Conservation (phyloP, 208 protist species). For the Perkinsela sp. region DNA sequence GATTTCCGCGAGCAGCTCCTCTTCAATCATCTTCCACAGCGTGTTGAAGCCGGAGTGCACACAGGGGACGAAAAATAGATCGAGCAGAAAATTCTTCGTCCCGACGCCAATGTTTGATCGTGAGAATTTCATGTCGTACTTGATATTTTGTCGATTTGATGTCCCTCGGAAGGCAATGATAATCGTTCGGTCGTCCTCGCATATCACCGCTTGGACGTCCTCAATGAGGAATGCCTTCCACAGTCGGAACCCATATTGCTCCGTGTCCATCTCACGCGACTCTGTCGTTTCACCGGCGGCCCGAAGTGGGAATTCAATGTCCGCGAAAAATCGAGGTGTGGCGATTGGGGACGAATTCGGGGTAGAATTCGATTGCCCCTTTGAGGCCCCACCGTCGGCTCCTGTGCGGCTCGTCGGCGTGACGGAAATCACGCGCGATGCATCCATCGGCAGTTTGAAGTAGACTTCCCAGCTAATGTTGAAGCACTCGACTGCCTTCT, state of each 20-base stretch:
- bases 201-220: constrained; percentile 30
- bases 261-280: constrained; percentile 17
- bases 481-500: constrained; percentile 52
- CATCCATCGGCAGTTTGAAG: constrained; percentile 4
- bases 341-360: neutral
- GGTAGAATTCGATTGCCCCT: neutral
- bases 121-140: constrained; percentile 30
- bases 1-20: constrained; percentile 16
- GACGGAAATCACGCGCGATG: constrained; percentile 10
- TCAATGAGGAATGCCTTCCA: constrained; percentile 21
- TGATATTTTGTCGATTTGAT: constrained; percentile 33
- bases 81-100: constrained; percentile 6
- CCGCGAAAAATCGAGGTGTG: neutral
- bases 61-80: constrained; percentile 9
- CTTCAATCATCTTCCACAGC: constrained; percentile 33
- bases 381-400: constrained; percentile 3
- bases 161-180: constrained; percentile 51
- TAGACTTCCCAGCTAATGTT: constrained; percentile 54
- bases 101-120: constrained; percentile 31
- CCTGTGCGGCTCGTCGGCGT: constrained; percentile 6
- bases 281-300: neutral
- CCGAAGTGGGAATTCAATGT: neutral
- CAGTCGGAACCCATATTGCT: constrained; percentile 28
- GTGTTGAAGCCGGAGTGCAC: constrained; percentile 46
- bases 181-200: constrained; percentile 26